These are phyloP conservation scores for Pyronema omphalodes DNA, from an alignment of 495 filamentous ascomycete species.

Conservation along the genomic window DNA sequence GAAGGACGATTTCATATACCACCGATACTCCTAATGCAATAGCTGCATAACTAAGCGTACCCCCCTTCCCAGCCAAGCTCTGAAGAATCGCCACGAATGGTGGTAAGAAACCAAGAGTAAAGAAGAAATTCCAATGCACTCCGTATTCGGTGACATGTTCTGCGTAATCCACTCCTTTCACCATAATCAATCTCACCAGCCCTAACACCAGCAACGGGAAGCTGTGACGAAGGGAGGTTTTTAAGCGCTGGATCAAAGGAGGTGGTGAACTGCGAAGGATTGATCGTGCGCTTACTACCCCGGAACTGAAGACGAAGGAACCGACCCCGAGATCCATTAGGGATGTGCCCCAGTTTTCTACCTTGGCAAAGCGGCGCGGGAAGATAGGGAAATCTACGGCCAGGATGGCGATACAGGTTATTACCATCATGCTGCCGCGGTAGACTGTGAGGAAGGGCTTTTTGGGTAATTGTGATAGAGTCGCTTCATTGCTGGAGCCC, in stretches of 20 bases:
- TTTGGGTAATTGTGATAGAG: constrained; percentile 38
- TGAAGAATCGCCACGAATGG: constrained; percentile 82
- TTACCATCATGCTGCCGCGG: constrained; percentile 76
- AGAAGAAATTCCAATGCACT: constrained; percentile 99
- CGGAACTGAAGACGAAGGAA: constrained; percentile 89
- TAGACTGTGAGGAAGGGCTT: constrained; percentile 88
- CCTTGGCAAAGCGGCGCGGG: constrained; percentile 87
- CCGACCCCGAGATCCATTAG: constrained; percentile 97
- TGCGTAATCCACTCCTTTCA: constrained; percentile 88
- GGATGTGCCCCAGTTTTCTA: constrained; percentile 94
- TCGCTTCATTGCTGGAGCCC: constrained; percentile 20
- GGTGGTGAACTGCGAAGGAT: constrained; percentile 30
- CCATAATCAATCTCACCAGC: constrained; percentile 60
- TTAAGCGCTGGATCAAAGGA: constrained; percentile 36
- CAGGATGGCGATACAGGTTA: constrained; percentile 84
- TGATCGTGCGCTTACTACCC: constrained; percentile 78
- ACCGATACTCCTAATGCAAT: constrained; percentile 46
- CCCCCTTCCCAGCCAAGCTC: constrained; percentile 35
- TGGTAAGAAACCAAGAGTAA: constrained; percentile 76
- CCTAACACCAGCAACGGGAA: constrained; percentile 69
- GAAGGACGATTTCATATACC: constrained; percentile 54
- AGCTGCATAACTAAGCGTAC: constrained; percentile 42
- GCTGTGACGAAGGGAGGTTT: constrained; percentile 53
- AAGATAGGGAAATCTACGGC: constrained; percentile 92
- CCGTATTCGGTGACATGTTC: constrained; percentile 97